Base-by-base conservation (phyloP, 1,284 basidiomycete species). In the Rugosomyces carneus region DNA sequence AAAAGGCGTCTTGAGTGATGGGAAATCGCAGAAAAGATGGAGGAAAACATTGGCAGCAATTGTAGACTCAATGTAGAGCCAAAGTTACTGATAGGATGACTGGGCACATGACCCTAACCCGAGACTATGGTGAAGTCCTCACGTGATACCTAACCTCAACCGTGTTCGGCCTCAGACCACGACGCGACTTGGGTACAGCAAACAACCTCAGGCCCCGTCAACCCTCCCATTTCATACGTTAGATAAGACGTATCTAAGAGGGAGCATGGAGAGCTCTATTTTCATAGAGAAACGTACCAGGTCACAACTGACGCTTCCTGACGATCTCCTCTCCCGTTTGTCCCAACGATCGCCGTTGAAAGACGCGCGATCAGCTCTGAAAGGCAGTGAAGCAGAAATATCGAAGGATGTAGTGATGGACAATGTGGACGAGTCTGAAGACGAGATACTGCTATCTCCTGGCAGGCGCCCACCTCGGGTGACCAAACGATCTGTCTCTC, bases 321-420 rank as follows among this genome's bases (percentile, higher is more conserved):
- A 77, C 56, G 57, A 65, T 13, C 59, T 72, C 16, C 59, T 76
- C 26, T 39, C 42, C n/a, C 65, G 64, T 37, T 55, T 75, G 37
- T 60, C 71, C 27, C 64, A 68, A 32, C 62, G 64, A 32, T 78
- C 75, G 24, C 76, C 77, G 1, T 62, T 79, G 60, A 78, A 78
- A 58, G 63, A 68, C 52, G 76, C 76, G 37, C 67, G 70, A 40
- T 68, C 51, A 35, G 66, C 67, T 13, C 53, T 60, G 44, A 52
- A 54, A 19, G 44, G 19, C 40, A 50, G 32, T 34, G 27, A 11
- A 37, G 16, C 26, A 11, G 44, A 24, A n/a, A 8, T 13, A 10
- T 18, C 32, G 9, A 18, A 23, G 6, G 36, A 37, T 3, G 44
- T 10, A 19, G 39, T 27, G 21, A 39, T 40, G 21, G 40, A 45